phyloP scores from a whole-genome alignment of 495 filamentous ascomycete genomes.

The Penicillium canescens region DNA sequence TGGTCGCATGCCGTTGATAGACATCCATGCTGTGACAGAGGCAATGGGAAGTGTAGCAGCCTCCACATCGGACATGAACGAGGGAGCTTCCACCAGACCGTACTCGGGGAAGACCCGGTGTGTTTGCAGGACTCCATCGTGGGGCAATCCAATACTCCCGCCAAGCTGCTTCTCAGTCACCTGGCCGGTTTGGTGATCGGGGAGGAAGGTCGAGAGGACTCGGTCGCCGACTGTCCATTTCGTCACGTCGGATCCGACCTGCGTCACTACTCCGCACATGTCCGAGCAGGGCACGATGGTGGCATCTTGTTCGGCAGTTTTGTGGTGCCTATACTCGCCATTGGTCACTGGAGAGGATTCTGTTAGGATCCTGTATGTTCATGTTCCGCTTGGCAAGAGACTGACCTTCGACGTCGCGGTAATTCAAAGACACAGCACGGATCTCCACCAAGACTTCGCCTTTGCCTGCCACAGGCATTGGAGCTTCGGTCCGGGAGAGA shows the following conservation, averaged over 20 bases:
- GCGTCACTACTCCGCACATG: slow-evolving; percentile 69
- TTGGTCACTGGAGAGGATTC: slow-evolving; percentile 40
- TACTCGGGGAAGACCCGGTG: slow-evolving; percentile 68
- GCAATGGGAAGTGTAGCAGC: slow-evolving; percentile 69
- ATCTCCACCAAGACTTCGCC: slow-evolving; percentile 61
- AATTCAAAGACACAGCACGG: slow-evolving; percentile 56
- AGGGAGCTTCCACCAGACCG: slow-evolving; percentile 64
- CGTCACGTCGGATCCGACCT: slow-evolving; percentile 63
- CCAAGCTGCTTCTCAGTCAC: slow-evolving; percentile 44
- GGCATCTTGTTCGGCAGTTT: slow-evolving; percentile 35
- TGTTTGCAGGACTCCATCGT: slow-evolving; percentile 68
- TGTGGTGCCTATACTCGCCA: slow-evolving; percentile 59
- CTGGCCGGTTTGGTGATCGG: slow-evolving; percentile 65
- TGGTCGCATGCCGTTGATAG: slow-evolving; percentile 65
- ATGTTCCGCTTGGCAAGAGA: neutral
- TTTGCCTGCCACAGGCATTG: slow-evolving; percentile 39
- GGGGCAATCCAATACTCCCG: slow-evolving; percentile 63
- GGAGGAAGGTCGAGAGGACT: slow-evolving; percentile 76
- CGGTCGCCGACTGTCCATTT: slow-evolving; percentile 68
- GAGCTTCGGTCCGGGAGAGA: slow-evolving; percentile 38
- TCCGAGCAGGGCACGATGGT: slow-evolving; percentile 71
- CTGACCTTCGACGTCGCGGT: slow-evolving; percentile 59
- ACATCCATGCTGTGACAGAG: slow-evolving; percentile 78
- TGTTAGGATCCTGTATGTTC: neutral
- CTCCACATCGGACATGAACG: slow-evolving; percentile 61